Evolutionary conservation across 176 grass and related monocot species (phyloP), one percentile per base, ranked within the genome.

Genomic region (Saccharum spontaneum): DNA sequence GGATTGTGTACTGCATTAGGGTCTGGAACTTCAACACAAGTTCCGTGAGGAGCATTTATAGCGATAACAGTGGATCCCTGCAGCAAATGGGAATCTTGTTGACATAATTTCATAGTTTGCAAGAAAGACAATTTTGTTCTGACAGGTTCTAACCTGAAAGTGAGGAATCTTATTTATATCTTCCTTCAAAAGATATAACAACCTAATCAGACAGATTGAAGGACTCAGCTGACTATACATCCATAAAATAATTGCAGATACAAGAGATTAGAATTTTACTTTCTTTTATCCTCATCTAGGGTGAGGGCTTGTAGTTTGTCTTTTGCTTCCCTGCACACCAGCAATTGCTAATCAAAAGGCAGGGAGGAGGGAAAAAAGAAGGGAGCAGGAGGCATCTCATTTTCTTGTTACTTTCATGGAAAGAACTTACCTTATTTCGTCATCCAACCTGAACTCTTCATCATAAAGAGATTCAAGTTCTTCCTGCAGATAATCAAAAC

Each of bases 11-110:
- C 96, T 81, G 71, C 83, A 78, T 90, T 64, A 90, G 96, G 96
- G 41, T 98, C 87, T 80, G 89, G 96, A 78, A 92, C 96, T 93
- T 98, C 96, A 64, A 98, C 24, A 80, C 68, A 90, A 8, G 96
- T 95, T 59, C 96, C 96, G n/a, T 85, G 96, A 86, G 96, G 96
- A 87, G 93, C 93, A 31, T 92, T 92, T 79, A 98, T 86, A 75
- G 93, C 93, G 74, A 98, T 89, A 62, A 92, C 78, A 79, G 87
- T 95, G 38, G 83, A 82, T 90, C 73, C 84, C 96, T 98, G 78
- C 43, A 80, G 80, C 80, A 79, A 90, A 88, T 77, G 40, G 50
- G 36, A 60, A 82, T 39, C 10, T 79, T 68, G 54, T 60, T 84
- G 26, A 80, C 31, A 88, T 49, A 17, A 68, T 24, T 90, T 44